Base-by-base conservation (phyloP, 2,329 filamentous ascomycete species). In the Hypoxylon sp. region DNA sequence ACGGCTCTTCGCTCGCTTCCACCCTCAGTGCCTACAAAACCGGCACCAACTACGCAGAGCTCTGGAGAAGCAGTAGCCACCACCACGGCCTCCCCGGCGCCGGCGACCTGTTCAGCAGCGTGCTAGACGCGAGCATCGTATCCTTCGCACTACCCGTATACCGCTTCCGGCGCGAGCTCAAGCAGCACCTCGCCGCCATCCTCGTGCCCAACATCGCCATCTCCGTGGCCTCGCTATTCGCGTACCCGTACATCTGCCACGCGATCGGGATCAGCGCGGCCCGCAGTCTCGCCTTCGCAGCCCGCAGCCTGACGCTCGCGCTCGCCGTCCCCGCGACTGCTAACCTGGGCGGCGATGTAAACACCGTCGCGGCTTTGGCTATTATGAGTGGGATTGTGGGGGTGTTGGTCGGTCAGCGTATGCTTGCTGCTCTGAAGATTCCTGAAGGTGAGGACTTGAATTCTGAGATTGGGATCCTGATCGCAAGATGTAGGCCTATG, bases 91-190 rank as follows among this genome's bases (percentile, higher is more conserved):
- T 77, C 1, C 86, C 87, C 0, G 88, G 88, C 6, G 87, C 88
- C 0, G 88, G 86, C 19, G 87, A 90, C 70, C 74, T 90, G 22
- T 84, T 90, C 66, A 78, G 81, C 68, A 86, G 83, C 46, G 76
- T 85, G 5, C 82, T 90, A 1, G 87, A 90, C 72, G 87, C 86
- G 5, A 83, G 82, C 67, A 90, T 90, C 69, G 85, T 90, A 0
- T 82, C 86, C 1, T 82, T 90, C 2, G 87, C 87, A 1, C 77
- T 90, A 17, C 87, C 88, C 0, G 90, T 90, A 86, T 89, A 86
- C 75, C 84, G 85, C 62, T 89, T 89, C 77, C 84, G 87, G 2
- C 81, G 83, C 42, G 87, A 90, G 78, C 81, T 90, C 13, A 80
- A 80, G 22, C 76, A 80, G 14, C 86, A 88, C 76, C 87, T 88